These are phyloP conservation scores for Coffea canephora DNA, from an alignment of 257 asterid species.

Conservation along the genomic window DNA sequence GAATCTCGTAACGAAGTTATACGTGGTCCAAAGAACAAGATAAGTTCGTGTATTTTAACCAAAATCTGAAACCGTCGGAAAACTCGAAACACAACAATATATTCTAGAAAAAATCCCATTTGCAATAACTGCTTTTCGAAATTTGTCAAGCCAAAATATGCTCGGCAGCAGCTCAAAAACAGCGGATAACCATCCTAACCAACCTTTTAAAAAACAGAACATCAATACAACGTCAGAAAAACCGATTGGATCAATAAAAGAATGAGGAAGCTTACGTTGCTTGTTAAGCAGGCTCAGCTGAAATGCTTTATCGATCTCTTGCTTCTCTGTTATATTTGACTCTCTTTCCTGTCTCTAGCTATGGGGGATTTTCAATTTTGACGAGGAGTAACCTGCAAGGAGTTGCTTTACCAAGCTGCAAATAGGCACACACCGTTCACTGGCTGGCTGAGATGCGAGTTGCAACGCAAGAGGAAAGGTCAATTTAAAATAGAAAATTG, in stretches of 20 bases:
- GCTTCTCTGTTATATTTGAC: background rate
- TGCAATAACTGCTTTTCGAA: background rate
- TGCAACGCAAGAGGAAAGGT: background rate
- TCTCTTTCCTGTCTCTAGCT: background rate
- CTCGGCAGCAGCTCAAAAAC: background rate
- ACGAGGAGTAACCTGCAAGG: background rate
- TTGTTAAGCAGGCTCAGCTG: background rate
- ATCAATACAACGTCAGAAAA: background rate
- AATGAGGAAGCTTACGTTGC: conserved; percentile 13
- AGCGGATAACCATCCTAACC: background rate
- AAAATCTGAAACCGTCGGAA: background rate
- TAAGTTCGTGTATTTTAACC: background rate
- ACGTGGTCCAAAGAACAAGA: background rate
- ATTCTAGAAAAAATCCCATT: background rate
- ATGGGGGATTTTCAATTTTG: background rate
- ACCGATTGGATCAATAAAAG: background rate
- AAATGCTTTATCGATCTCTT: background rate
- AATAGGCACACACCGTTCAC: background rate
- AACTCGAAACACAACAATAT: background rate
- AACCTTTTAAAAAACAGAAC: background rate
- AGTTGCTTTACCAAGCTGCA: background rate
- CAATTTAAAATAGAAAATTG: background rate
- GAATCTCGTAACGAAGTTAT: background rate
- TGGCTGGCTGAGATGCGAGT: background rate
- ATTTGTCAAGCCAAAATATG: background rate